These are phyloP conservation scores for Xenoacremonium recifei DNA, from an alignment of 2,329 filamentous ascomycete species.

Conservation along the genomic window DNA sequence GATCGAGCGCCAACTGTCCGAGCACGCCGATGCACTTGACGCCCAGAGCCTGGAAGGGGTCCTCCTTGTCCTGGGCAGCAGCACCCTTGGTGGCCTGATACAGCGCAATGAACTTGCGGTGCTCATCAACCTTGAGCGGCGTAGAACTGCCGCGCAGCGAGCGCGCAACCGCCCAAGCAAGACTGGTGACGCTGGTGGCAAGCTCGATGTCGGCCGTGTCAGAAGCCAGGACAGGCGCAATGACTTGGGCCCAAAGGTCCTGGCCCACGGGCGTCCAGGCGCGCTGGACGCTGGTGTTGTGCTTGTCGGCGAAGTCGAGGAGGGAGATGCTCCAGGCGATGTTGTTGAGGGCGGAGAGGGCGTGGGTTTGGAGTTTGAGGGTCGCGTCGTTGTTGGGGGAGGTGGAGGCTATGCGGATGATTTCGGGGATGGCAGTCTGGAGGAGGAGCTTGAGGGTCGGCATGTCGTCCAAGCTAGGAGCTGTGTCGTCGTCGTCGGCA, in stretches of 20 bases:
- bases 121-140: constrained; percentile 51
- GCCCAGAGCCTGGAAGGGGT: constrained; percentile 61
- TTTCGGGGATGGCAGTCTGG: constrained; percentile 36
- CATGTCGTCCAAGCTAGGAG: constrained; percentile 46
- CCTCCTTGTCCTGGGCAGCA: constrained; percentile 33
- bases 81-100: constrained; percentile 56
- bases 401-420: constrained; percentile 46
- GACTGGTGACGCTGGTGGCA: constrained; percentile 61
- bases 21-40: constrained; percentile 68
- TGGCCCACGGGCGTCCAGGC: constrained; percentile 55
- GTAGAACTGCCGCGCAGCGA: constrained; percentile 47
- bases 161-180: constrained; percentile 64
- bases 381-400: constrained; percentile 39
- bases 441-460: constrained; percentile 49
- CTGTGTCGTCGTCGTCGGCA: constrained; percentile 39
- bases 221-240: constrained; percentile 56
- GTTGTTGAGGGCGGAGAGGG: constrained; percentile 63
- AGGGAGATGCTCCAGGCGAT: constrained; percentile 65
- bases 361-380: constrained; percentile 48
- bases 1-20: constrained; percentile 59
- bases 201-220: constrained; percentile 62
- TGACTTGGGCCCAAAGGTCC: constrained; percentile 56
- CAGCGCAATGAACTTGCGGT: constrained; percentile 62
- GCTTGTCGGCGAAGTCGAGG: constrained; percentile 56
- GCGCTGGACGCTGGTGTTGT: constrained; percentile 49